Evolutionary conservation across 1,284 basidiomycete species (phyloP).

Genomic region (Mixia osmundae): DNA sequence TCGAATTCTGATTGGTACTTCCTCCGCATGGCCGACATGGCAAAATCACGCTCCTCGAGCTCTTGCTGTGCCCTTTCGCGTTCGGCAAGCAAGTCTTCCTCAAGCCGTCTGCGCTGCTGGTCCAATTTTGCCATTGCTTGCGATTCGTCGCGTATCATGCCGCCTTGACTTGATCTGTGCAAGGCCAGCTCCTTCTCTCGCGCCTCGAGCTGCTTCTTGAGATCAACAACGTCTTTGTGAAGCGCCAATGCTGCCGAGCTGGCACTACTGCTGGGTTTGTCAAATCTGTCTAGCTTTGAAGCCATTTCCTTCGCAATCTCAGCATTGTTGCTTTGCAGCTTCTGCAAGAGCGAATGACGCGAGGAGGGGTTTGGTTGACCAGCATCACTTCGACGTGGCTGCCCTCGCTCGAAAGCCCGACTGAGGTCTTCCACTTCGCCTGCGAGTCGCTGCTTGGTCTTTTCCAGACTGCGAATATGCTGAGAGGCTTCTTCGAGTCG

Average conservation of each 20-base stretch:
- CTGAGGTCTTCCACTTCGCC: conserved; percentile 66
- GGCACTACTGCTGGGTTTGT: neutral
- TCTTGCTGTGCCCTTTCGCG: conserved; percentile 51
- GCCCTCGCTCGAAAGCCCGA: conserved; percentile 39
- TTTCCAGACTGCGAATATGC: conserved; percentile 63
- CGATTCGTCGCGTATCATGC: neutral
- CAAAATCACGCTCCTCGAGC: conserved; percentile 32
- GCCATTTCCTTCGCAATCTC: conserved; percentile 11
- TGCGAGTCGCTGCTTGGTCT: conserved; percentile 47
- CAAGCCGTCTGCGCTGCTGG: conserved; percentile 36
- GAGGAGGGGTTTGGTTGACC: neutral
- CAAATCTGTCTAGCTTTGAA: neutral
- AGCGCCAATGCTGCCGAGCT: neutral
- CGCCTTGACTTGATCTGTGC: neutral
- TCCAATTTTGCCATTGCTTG: conserved; percentile 35
- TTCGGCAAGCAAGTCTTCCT: conserved; percentile 49
- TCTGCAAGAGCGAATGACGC: conserved; percentile 1
- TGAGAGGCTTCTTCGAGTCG: conserved; percentile 47
- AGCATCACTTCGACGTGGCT: conserved; percentile 30
- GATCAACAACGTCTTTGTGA: conserved; percentile 5
- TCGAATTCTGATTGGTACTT: conserved; percentile 3
- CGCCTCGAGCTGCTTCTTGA: conserved; percentile 33
- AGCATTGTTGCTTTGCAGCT: conserved; percentile 18
- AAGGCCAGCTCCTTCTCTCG: conserved; percentile 35
- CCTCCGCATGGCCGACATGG: neutral